Evolutionary conservation across 768 basidiomycete genomes (phyloP), one percentile per base, ranked within the genome.

Genomic region (Rhizopogon vesiculosus): DNA sequence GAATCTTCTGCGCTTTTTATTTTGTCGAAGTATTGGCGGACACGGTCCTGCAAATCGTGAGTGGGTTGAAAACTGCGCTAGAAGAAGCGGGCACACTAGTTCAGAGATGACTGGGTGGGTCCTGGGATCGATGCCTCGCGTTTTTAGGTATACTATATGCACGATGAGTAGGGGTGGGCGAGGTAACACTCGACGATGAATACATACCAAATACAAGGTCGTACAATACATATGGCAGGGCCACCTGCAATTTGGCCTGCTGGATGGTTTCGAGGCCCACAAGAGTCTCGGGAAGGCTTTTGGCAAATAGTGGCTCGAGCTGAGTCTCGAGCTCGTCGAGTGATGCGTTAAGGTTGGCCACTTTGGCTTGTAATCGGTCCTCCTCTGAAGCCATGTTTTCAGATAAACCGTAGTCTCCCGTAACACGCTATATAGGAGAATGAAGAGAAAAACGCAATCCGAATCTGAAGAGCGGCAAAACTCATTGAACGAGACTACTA

Each of bases 131-230:
- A 92, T 76, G 5, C 91, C 91, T 58, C 79, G 78, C 29, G 87
- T 78, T 71, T 89, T 92, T 42, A 94, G 76, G 67, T 93, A 93
- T 42, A 92, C 91, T 93, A 51, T 15, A 16, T 43, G 18, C 18
- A 25, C 2, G 44, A 44, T 48, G 3, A 56, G 22, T 38, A 54
- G 3, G 41, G 35, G 16, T 16, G 29, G 19, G 33, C 15, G 15
- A 3, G 28, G 1, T 12, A 33, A 4, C 25, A n/a, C 25, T 22
- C 18, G 15, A 31, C 29, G 13, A 16, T 42, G 5, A 45, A 39
- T 5, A 74, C 85, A 60, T 59, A 92, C 92, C 85, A 72, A 91
- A 92, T n/a, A 92, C 73, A 9, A 94, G 78, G 68, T 93, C 91
- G 64, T 93, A 91, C 3, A 88, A 78, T 31, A 91, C 76, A 69